Conservation (phyloP, 2,329 filamentous ascomycete species). For the Thermomyces lanuginosus region DNA sequence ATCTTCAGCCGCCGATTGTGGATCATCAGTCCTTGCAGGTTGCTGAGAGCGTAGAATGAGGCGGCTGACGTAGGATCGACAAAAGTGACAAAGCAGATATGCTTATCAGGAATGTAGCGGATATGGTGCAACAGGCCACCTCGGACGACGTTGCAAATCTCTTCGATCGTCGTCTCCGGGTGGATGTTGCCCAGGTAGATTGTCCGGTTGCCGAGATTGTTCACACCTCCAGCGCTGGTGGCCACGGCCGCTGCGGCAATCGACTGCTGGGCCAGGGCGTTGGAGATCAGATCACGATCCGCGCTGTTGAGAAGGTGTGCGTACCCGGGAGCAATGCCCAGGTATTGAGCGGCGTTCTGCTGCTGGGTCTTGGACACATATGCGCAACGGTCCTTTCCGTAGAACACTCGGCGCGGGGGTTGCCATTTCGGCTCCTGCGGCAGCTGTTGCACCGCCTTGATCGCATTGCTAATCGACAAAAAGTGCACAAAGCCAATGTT, state of each 20-base stretch:
- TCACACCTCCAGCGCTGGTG: conserved; percentile 88
- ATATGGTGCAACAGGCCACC: conserved; percentile 94
- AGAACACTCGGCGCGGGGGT: conserved; percentile 86
- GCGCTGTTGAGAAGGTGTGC: conserved; percentile 92
- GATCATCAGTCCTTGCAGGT: conserved; percentile 96
- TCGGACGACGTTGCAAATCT: conserved; percentile 97
- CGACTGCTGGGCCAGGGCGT: conserved; percentile 88
- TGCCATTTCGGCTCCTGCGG: conserved; percentile 97
- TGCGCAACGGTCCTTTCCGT: conserved; percentile 94
- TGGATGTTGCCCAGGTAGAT: conserved; percentile 98
- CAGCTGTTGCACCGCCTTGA: conserved; percentile 93
- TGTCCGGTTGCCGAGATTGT: conserved; percentile 92
- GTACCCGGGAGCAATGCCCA: conserved; percentile 91
- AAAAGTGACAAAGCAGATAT: conserved; percentile 99
- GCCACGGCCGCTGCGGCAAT: conserved; percentile 92
- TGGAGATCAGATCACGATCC: conserved; percentile 92
- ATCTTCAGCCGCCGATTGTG: conserved; percentile 97
- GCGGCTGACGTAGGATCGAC: conserved; percentile 96
- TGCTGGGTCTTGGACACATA: conserved; percentile 99
- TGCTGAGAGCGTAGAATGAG: conserved; percentile 94
- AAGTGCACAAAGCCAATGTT: conserved; percentile 97
- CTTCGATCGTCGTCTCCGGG: conserved; percentile 95
- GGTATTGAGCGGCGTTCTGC: conserved; percentile 94
- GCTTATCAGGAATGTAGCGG: conserved; percentile 98
- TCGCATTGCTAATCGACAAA: conserved; percentile 89